A percentile compares a stretch with the other conserved stretches of the same genome.
Conservation (phyloP, 2,329 filamentous ascomycete genomes). For the Ophiobolus disseminans region DNA sequence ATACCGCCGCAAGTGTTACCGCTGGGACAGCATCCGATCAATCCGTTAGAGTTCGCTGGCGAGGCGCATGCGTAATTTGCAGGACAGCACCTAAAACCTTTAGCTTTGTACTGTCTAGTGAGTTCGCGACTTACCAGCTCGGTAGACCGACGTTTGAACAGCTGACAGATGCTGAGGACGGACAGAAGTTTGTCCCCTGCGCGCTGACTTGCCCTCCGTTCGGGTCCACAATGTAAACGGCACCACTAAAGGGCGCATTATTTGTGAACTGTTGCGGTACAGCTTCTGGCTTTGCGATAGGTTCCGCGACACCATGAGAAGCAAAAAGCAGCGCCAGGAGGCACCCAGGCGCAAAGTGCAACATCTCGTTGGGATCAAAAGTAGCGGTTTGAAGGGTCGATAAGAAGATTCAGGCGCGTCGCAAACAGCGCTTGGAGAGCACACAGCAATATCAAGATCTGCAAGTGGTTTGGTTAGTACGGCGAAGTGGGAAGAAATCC, state of each 20-base stretch:
- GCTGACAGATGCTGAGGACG: constrained; percentile 46
- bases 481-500: constrained; percentile 3
- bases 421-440: too few relatives aligned
- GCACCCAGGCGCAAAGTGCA: constrained; percentile 16
- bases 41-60: constrained; percentile 38
- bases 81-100: constrained; percentile 45
- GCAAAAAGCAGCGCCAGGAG: constrained; percentile 19
- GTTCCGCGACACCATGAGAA: constrained; percentile 26
- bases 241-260: constrained; percentile 50
- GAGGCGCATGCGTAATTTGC: constrained; percentile 43
- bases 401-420: too few relatives aligned
- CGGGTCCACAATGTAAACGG: constrained; percentile 47
- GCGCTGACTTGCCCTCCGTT: constrained; percentile 45
- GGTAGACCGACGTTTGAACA: constrained; percentile 52
- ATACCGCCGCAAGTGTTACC: constrained; percentile 43
- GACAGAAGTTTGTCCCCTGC: constrained; percentile 42
- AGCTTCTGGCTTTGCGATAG: constrained; percentile 36
- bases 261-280: constrained; percentile 39
- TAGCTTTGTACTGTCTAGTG: not conserved
- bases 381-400: not conserved
- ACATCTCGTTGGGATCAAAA: constrained; percentile 22
- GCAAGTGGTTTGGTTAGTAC: constrained; percentile 17
- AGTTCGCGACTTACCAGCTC: constrained; percentile 48
- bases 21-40: constrained; percentile 49
- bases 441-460: not conserved